Percentiles rank a stretch among this genome's conserved stretches.
Conservation (phyloP, 1,139 yeast species). For the Sporopachydermia cereana region DNA sequence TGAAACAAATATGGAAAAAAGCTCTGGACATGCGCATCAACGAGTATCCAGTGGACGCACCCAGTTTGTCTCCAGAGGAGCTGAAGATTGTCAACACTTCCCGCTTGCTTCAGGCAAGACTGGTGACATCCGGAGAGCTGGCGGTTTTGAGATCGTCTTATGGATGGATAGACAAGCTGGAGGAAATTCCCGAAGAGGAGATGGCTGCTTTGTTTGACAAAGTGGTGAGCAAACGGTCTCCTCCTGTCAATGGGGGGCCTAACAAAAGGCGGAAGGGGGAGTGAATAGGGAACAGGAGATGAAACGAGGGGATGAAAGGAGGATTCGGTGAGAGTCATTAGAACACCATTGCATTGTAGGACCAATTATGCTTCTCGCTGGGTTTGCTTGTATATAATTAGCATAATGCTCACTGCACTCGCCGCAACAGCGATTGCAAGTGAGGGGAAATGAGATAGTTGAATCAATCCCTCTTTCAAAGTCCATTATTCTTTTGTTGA, state of each 20-base stretch:
- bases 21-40: conserved; percentile 11
- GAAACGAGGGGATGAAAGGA: background rate
- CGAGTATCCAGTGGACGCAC: background rate
- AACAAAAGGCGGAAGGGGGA: background rate
- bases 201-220: background rate
- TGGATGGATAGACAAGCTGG: background rate
- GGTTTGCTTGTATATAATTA: too few species aligned
- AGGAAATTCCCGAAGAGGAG: background rate
- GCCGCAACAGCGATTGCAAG: too few species aligned
- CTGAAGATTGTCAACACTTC: background rate
- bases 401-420: too few species aligned
- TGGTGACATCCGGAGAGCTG: background rate
- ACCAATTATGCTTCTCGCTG: too few species aligned
- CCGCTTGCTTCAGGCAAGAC: background rate
- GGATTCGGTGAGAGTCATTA: too few species aligned
- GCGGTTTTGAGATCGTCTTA: background rate
- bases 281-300: background rate
- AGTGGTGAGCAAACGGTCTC: background rate
- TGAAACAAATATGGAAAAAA: conserved; percentile 12
- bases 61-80: background rate
- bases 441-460: too few species aligned
- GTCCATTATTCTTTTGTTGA: too few species aligned
- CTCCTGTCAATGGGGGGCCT: background rate
- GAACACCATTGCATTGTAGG: too few species aligned
- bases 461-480: too few species aligned